A percentile compares a stretch with the other conserved stretches of the same genome.
Evolutionary conservation across 805 yeast species (phyloP).

Genomic region (Candida oleophila): DNA sequence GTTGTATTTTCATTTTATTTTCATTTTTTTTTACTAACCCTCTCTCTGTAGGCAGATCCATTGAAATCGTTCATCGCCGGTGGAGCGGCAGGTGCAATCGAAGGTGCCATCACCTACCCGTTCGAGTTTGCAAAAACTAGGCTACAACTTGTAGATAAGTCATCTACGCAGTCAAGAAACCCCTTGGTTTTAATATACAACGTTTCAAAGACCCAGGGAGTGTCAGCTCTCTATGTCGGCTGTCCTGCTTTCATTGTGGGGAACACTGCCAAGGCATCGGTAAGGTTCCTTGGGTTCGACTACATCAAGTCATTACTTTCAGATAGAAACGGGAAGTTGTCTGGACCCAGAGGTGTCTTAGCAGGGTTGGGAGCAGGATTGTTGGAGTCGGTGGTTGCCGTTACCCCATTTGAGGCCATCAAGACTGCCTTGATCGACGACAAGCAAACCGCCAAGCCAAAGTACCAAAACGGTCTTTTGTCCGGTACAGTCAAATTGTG

Average conservation of each 20-base stretch:
- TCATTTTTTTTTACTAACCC: constrained; percentile 10
- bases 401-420: constrained; percentile 95
- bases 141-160: constrained; percentile 73
- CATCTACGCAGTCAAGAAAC: constrained; percentile 67
- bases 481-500: constrained; percentile 66
- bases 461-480: constrained; percentile 63
- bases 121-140: constrained; percentile 97
- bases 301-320: constrained; percentile 72
- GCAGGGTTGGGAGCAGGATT: constrained; percentile 99
- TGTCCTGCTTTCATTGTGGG: constrained; percentile 97
- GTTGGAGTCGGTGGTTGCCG: constrained; percentile 86
- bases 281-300: constrained; percentile 90
- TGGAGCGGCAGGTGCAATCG: constrained; percentile 95
- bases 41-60: constrained; percentile 55
- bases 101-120: constrained; percentile 89
- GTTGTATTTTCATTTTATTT: not conserved
- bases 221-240: constrained; percentile 81
- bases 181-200: constrained; percentile 79
- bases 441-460: constrained; percentile 72
- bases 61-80: constrained; percentile 88
- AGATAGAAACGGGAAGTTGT: constrained; percentile 82
- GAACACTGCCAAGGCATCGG: constrained; percentile 94
- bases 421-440: constrained; percentile 96
- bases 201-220: constrained; percentile 76
- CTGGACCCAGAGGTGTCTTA: constrained; percentile 86